A percentile compares a stretch with the other conserved stretches of the same genome.
Conservation (phyloP, 2,329 filamentous ascomycete genomes). For the Karstenula rhodostoma region DNA sequence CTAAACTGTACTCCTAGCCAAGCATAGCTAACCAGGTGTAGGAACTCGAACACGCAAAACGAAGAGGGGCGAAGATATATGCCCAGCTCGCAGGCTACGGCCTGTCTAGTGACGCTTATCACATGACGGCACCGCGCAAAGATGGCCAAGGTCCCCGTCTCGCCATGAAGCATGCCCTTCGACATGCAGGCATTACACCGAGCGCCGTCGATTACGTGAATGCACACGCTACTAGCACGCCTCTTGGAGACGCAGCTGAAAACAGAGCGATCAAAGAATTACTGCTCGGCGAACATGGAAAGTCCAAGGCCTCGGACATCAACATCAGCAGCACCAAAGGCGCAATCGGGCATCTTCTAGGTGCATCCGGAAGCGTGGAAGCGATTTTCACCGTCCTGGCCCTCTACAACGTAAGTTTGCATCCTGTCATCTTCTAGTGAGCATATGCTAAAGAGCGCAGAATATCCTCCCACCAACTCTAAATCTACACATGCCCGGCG, state of each 20-base stretch:
- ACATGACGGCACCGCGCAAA: slow-evolving; percentile 88
- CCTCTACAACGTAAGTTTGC: slow-evolving; percentile 73
- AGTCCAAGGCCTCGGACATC: slow-evolving; percentile 67
- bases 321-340: slow-evolving; percentile 95
- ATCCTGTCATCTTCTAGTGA: not conserved
- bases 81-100: slow-evolving; percentile 91
- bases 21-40: slow-evolving; percentile 32
- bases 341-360: slow-evolving; percentile 88
- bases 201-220: slow-evolving; percentile 87
- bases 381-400: slow-evolving; percentile 84
- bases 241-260: slow-evolving; percentile 87
- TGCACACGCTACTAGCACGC: slow-evolving; percentile 90
- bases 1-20: not conserved
- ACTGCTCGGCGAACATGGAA: slow-evolving; percentile 76
- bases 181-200: slow-evolving; percentile 74
- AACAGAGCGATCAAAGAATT: slow-evolving; percentile 81
- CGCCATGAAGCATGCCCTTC: slow-evolving; percentile 85
- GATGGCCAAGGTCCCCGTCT: slow-evolving; percentile 82
- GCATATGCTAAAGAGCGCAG: slow-evolving; percentile 56
- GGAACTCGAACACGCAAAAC: slow-evolving; percentile 85
- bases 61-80: slow-evolving; percentile 81
- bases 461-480: slow-evolving; percentile 83
- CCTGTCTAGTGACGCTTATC: slow-evolving; percentile 86
- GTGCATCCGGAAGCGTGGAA: slow-evolving; percentile 90
- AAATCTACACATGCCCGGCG: slow-evolving; percentile 73